Conservation (phyloP, 768 basidiomycete genomes). For the Boletus pseudo-olivaceus region DNA sequence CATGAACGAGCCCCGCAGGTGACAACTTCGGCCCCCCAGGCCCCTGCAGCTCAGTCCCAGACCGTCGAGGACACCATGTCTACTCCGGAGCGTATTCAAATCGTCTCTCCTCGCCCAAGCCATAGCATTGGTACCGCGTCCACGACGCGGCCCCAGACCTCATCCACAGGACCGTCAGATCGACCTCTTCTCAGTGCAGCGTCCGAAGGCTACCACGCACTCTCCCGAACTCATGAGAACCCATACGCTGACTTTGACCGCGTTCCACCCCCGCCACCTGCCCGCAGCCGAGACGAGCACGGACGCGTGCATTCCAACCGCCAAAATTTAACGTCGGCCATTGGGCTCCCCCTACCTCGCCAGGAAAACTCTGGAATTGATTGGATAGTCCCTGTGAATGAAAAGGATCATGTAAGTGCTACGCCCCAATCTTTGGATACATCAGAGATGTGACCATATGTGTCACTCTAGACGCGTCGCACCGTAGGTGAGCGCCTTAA, state of each 20-base stretch:
- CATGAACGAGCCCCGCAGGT: background rate
- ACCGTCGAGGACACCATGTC: background rate
- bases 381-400: constrained; percentile 26
- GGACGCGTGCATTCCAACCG: constrained; percentile 13
- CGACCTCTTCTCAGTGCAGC: constrained; percentile 4
- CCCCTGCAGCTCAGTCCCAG: background rate
- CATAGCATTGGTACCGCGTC: background rate
- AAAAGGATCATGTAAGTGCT: constrained; percentile 17
- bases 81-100: constrained; percentile 4
- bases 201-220: constrained; percentile 3
- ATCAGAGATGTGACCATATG: background rate
- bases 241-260: constrained; percentile 10
- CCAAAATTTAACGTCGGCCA: background rate
- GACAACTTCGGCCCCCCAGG: background rate
- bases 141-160: background rate
- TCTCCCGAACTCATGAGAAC: background rate
- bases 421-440: background rate
- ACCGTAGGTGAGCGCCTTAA: constrained; percentile 51
- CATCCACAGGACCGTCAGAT: constrained; percentile 1
- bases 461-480: constrained; percentile 22
- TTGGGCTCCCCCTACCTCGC: background rate
- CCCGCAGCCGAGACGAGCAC: constrained; percentile 17
- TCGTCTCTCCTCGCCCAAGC: background rate
- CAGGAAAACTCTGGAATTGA: constrained; percentile 14
- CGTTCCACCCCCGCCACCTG: background rate